phyloP scores from a whole-genome alignment of 2,329 filamentous ascomycete genomes.

The Trichoderma asperellum region DNA sequence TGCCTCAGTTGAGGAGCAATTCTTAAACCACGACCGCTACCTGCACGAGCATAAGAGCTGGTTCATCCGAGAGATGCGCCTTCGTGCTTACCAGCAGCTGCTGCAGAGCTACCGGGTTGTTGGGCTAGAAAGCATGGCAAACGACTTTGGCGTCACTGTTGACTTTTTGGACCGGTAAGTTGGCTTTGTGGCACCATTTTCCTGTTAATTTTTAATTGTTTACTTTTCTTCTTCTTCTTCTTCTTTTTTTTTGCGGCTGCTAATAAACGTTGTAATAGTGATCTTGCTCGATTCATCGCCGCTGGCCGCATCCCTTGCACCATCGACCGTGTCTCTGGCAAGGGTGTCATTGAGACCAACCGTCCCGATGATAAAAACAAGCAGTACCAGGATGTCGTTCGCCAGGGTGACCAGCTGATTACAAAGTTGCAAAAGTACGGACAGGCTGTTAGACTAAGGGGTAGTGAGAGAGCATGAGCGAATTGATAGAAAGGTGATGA shows the following conservation, averaged over 20 bases:
- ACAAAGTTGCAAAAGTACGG: slow-evolving; percentile 99
- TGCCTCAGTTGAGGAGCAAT: slow-evolving; percentile 87
- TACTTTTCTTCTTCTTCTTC: too few relatives aligned
- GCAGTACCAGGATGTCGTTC: slow-evolving; percentile 97
- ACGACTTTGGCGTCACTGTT: slow-evolving; percentile 93
- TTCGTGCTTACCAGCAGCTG: slow-evolving; percentile 94
- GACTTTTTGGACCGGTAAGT: slow-evolving; percentile 92
- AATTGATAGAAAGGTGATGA: not conserved
- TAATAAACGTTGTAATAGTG: slow-evolving; percentile 54
- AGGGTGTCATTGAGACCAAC: slow-evolving; percentile 97
- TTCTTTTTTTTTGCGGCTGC: not conserved
- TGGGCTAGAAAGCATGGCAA: slow-evolving; percentile 95
- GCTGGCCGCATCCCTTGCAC: slow-evolving; percentile 93
- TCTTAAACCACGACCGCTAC: slow-evolving; percentile 92
- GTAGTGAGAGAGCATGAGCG: slow-evolving; percentile 82
- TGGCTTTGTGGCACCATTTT: not conserved
- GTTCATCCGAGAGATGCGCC: slow-evolving; percentile 98
- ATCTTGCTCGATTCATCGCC: slow-evolving; percentile 96
- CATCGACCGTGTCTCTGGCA: slow-evolving; percentile 94
- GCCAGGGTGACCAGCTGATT: slow-evolving; percentile 95
- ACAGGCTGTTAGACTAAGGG: slow-evolving; percentile 89
- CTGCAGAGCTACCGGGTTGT: slow-evolving; percentile 97
- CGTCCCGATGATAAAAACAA: slow-evolving; percentile 99
- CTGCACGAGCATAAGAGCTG: slow-evolving; percentile 93
- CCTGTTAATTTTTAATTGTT: not conserved